Percentiles rank a stretch among this genome's conserved stretches.
phyloP scores from a whole-genome alignment of 345 rosid genomes.

The Syzygium aqueum region DNA sequence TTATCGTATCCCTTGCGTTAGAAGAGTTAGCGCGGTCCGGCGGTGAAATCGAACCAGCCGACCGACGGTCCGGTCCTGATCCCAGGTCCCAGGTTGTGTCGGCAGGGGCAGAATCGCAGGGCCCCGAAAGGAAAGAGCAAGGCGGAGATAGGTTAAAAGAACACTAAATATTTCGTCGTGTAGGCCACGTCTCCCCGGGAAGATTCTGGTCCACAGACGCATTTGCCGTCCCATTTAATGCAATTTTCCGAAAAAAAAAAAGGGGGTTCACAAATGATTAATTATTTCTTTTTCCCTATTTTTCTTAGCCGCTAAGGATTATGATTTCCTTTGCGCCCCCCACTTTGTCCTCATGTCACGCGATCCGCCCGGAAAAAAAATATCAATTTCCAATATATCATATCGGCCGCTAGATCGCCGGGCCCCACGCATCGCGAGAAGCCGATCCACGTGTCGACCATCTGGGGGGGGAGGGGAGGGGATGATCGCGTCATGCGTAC shows the following conservation, averaged over 20 bases:
- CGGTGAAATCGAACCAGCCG: background rate
- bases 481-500: background rate
- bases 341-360: background rate
- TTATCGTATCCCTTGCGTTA: background rate
- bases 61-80: background rate
- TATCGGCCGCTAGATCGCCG: background rate
- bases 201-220: background rate
- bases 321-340: background rate
- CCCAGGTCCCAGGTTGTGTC: background rate
- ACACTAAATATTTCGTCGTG: background rate
- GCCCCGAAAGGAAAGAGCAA: background rate
- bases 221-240: background rate
- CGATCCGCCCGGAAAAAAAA: background rate
- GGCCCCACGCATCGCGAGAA: background rate
- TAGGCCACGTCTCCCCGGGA: background rate
- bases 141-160: background rate
- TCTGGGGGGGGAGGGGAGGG: background rate
- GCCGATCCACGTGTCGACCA: background rate
- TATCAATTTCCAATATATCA: too few relatives aligned
- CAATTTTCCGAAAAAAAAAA: accelerated
- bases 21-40: too few relatives aligned
- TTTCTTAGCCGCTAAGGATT: background rate
- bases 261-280: background rate
- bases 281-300: background rate
- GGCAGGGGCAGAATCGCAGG: background rate